Percentiles rank a stretch among this genome's conserved stretches.
phyloP scores from a whole-genome alignment of 164 flowering plant species.

The Vitis rupestris region DNA sequence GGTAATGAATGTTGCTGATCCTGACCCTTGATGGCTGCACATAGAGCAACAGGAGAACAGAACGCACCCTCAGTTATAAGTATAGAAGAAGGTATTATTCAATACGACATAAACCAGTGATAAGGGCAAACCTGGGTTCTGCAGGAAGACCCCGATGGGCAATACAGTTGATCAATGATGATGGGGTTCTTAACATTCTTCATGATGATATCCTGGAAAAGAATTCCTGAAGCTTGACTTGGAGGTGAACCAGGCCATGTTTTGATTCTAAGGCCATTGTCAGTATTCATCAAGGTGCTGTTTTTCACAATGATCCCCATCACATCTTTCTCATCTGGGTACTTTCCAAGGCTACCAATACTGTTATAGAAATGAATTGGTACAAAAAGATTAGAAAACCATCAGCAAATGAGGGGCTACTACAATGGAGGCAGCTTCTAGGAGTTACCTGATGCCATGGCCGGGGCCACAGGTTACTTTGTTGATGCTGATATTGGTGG shows the following conservation, averaged over 20 bases:
- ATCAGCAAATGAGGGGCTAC: no score
- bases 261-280: conserved; percentile 51
- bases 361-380: conserved; percentile 16
- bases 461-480: conserved; percentile 49
- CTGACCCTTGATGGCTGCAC: conserved; percentile 45
- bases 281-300: conserved; percentile 30
- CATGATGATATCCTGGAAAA: conserved; percentile 38
- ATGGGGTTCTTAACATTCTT: conserved; percentile 47
- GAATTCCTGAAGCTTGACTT: conserved; percentile 28
- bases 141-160: not conserved
- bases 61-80: not conserved
- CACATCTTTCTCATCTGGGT: conserved; percentile 40
- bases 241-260: conserved; percentile 36
- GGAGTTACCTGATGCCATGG: conserved; percentile 50
- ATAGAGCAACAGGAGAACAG: not conserved
- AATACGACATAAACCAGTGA: no score
- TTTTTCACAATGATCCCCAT: conserved; percentile 28
- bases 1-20: conserved; percentile 37
- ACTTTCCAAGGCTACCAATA: conserved; percentile 54
- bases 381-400: no score
- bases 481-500: conserved; percentile 25
- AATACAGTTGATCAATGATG: conserved; percentile 45
- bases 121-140: not conserved
- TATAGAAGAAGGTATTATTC: no score
- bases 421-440: no score